Base-by-base conservation (phyloP, 768 basidiomycete genomes). In the Pleurotus tuber-regium region DNA sequence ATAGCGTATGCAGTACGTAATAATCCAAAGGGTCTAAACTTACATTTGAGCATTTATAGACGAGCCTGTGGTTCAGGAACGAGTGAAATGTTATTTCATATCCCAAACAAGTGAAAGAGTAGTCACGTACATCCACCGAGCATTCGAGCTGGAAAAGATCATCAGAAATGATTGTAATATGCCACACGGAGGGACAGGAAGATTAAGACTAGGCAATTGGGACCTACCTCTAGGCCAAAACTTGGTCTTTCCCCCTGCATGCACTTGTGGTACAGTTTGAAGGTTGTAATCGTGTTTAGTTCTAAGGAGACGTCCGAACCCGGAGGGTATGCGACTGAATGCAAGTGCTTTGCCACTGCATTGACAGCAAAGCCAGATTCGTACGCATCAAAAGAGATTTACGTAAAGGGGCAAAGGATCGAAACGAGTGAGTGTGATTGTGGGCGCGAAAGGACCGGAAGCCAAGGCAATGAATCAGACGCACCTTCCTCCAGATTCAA, bases 41-140 rank as follows among this genome's bases (percentile, higher is more conserved):
- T 57, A 72, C 74, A 77, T 74, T 58, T 74, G 66, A 11, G 86
- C 86, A 57, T 89, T 89, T 41, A 87, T 77, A 2, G 83, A 74
- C 3, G 83, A 82, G 30, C 23, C 31, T 18, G n/a, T n/a, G n/a
- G n/a, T n/a, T n/a, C n/a, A 39, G 18, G 19, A 23, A 21, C 14
- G 40, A n/a, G 1, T n/a, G n/a, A n/a, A 35, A 9, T 11, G 25
- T 16, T 19, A 46, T 12, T 26, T 5, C n/a, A 16, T 9, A 48
- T 12, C 30, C 12, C 6, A 19, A 26, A 30, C 30, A 29, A 4
- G 29, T 18, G 1, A 1, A 8, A 28, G 43, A 11, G 12, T 19
- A n/a, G n/a, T 21, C 9, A 71, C 82, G 64, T 60, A 84, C 87
- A 89, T 61, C 87, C 87, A 19, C 87, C 87, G 4, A 90, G 74